These are phyloP conservation scores for Schoenoplectus tabernaemontani DNA, from an alignment of 202 grass and related monocot species.

Conservation along the genomic window DNA sequence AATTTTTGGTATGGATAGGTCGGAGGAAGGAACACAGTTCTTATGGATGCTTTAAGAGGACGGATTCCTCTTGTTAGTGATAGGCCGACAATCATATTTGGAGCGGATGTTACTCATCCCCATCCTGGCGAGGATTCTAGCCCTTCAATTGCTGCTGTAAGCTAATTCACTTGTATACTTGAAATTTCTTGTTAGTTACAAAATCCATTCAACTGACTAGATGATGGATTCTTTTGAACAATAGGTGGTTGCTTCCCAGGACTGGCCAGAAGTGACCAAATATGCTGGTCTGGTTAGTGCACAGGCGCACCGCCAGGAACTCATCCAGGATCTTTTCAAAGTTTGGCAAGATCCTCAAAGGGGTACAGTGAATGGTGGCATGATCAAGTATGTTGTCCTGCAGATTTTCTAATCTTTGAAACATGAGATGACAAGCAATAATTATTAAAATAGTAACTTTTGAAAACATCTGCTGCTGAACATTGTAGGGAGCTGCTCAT, in stretches of 20 bases:
- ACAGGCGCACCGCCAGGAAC: conserved; percentile 89
- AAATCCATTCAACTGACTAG: background rate
- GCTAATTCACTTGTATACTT: conserved; percentile 7
- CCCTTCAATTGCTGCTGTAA: conserved; percentile 97
- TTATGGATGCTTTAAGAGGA: conserved; percentile 84
- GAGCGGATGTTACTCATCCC: conserved; percentile 98
- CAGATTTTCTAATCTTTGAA: background rate
- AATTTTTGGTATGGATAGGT: conserved; percentile 42
- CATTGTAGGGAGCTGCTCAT: conserved; percentile 83
- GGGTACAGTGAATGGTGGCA: conserved; percentile 73
- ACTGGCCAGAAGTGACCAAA: conserved; percentile 97
- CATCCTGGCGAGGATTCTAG: conserved; percentile 98
- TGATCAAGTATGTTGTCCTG: conserved; percentile 72
- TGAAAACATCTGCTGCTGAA: background rate
- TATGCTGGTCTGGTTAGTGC: conserved; percentile 95
- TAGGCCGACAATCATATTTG: conserved; percentile 98
- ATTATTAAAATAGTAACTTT: conserved; percentile 14
- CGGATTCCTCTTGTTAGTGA: conserved; percentile 88
- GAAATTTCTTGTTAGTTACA: background rate
- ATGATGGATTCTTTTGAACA: conserved; percentile 7
- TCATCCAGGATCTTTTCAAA: conserved; percentile 97
- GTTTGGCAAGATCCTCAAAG: conserved; percentile 83
- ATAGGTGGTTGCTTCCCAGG: conserved; percentile 97
- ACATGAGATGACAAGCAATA: background rate
- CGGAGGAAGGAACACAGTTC: conserved; percentile 94